Evolutionary conservation across 78 protist species (phyloP).

Genomic region (Isochrysis galbana): DNA sequence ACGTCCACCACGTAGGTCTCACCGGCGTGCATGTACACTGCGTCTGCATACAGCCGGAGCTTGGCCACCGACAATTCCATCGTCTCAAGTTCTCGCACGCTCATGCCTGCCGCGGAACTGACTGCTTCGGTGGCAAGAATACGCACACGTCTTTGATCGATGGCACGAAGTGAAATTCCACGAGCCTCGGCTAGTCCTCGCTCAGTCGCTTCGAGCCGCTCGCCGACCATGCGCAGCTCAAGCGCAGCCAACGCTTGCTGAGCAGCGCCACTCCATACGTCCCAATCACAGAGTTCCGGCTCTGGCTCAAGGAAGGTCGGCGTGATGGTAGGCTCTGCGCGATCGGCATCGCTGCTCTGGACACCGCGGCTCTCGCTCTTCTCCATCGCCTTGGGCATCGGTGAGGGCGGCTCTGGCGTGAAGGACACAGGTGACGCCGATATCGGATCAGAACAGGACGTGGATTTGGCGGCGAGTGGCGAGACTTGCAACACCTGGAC

Average conservation of each 20-base stretch:
- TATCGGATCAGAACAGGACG: too few relatives aligned
- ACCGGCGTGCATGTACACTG: background rate
- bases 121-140: background rate
- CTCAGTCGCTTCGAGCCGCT: background rate
- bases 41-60: conserved; percentile 1
- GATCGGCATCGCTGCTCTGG: too few relatives aligned
- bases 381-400: background rate
- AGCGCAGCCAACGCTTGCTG: background rate
- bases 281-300: background rate
- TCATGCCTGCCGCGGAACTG: background rate
- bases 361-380: too few relatives aligned
- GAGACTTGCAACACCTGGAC: too few relatives aligned
- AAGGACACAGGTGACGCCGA: background rate
- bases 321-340: too few relatives aligned
- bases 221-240: background rate
- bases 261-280: background rate
- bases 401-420: background rate
- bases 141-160: background rate
- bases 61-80: background rate
- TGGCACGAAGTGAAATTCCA: background rate
- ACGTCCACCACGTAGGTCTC: background rate
- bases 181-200: background rate
- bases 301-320: too few relatives aligned
- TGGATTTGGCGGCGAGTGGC: too few relatives aligned
- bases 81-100: conserved; percentile 6